Base-by-base conservation (phyloP, 306 rosid genomes). In the Fragaria vesca region DNA sequence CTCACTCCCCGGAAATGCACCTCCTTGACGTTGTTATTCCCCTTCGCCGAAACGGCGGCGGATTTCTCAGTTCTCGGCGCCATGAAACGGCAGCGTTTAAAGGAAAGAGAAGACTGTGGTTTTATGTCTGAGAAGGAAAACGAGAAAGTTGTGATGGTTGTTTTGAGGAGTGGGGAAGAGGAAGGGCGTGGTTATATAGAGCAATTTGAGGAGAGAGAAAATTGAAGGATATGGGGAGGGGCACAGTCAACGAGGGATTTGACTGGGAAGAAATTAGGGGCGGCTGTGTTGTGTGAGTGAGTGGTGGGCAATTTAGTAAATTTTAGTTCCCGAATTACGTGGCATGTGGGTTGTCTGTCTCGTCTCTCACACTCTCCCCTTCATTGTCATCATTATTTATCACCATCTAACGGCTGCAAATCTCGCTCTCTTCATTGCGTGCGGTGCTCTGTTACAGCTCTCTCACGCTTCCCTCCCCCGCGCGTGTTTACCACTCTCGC, bases 1-100 rank as follows among this genome's bases (percentile, higher is more conserved):
- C 99, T 85, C 38, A 95, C 99, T 1, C 99, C 99, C 17, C 99
- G 75, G 68, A 87, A 95, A 91, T 95, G 99, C 86, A 85, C 85
- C 88, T 95, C 97, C 79, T 87, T 93, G 0, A 74, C 78, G 21
- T 81, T 82, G 83, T 36, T 81, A 0, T 2, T 43, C 38, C 12
- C 46, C 46, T 88, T 88, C 3, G 48, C 89, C 76, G 73, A 17
- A 40, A 66, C 84, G 75, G n/a, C 51, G 7, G 21, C 77, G 7
- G 80, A 8, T 82, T 88, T 95, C 6, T 83, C 97, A 1, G 70
- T 7, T 71, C 89, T 90, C 5, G 99, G 99, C 12, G 97, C 97
- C 99, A 95, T 95, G 20, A 45, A 61, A 45, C 21, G 78, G 58
- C 28, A 1, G 60, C 71, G 78, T 61, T 45, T 61, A 16, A 2